These are phyloP conservation scores for Ophiostoma quercus DNA, from an alignment of 2,329 filamentous ascomycete genomes.

Conservation along the genomic window DNA sequence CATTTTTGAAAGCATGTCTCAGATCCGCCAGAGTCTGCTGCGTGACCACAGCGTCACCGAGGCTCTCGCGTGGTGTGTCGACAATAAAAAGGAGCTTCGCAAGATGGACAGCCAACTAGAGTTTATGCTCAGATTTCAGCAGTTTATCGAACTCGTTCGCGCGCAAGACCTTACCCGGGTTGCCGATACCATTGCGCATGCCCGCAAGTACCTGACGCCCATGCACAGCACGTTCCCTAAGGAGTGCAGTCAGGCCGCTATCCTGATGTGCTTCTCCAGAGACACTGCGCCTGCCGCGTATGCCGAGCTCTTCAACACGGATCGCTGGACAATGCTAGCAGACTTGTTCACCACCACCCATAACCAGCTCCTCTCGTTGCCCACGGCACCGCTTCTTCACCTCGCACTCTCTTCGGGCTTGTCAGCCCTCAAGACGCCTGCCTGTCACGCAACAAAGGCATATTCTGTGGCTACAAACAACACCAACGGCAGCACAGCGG, in stretches of 20 bases:
- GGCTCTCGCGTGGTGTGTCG: constrained; percentile 82
- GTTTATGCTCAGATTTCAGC: constrained; percentile 87
- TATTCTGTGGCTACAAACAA: neutral
- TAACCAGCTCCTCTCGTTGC: constrained; percentile 77
- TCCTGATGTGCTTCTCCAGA: constrained; percentile 69
- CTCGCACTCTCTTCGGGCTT: constrained; percentile 86
- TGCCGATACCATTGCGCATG: constrained; percentile 73
- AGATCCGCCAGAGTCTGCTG: constrained; percentile 66
- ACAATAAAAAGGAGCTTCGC: constrained; percentile 87
- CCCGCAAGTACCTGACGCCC: constrained; percentile 71
- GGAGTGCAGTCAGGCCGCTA: constrained; percentile 68
- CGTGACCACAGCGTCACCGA: constrained; percentile 65
- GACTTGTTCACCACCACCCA: constrained; percentile 79
- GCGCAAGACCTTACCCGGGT: constrained; percentile 58
- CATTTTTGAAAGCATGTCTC: constrained; percentile 77
- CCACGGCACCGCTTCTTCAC: constrained; percentile 77
- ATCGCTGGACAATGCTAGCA: constrained; percentile 72
- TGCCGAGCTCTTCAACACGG: constrained; percentile 61
- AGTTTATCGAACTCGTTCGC: constrained; percentile 87
- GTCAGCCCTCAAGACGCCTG: constrained; percentile 90
- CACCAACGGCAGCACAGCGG: neutral
- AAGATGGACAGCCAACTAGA: constrained; percentile 87
- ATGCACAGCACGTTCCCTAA: constrained; percentile 63
- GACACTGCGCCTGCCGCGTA: constrained; percentile 44
- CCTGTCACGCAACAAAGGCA: constrained; percentile 63